Base-by-base conservation (phyloP, 169 alveolate species). In the Ichthyophthirius multifiliis region DNA sequence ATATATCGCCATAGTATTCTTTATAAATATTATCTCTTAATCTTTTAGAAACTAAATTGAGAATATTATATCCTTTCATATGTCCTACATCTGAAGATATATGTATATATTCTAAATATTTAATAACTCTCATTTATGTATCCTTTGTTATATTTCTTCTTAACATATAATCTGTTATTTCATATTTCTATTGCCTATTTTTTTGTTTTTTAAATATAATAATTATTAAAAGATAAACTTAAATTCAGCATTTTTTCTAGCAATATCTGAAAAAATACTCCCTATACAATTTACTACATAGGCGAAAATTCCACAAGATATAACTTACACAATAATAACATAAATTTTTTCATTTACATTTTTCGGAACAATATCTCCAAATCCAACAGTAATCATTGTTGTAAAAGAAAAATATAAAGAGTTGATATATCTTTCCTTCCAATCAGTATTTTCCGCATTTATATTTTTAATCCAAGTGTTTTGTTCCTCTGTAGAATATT, bases 31-130 rank as follows among this genome's bases (percentile, higher is more conserved):
- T 39, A 27, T 55, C 71, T 55, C 39, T 55, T 20, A 55, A 27
- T 27, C 71, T 55, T 23, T 55, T 55, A 20, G 71, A 55, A 6
- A 55, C 20, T 2, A 55, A 27, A 9, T 55, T 55, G 6, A 55
- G 39, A 6, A 55, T 55, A 27, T 55, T 39, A 55, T 55, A 55
- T 18, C 71, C 71, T 27, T 55, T 55, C 31, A 27, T 15, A 23
- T 55, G 71, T 0, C 71, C 71, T 27, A 39, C 71, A 2, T 55
- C 71, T 10, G 71, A 55, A 12, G 71, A 55, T 20, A 39, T 27
- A 55, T 55, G 71, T n/a, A 55, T 55, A 23, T 55, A 55, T 7
- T 55, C 71, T 55, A 55, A 55, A 55, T 55, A 55, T 27, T 55
- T 55, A 34, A 55, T 13, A 16, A 55, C 43, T 27, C 31, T 55